Percentiles rank a stretch among this genome's conserved stretches.
phyloP scores from a whole-genome alignment of 257 asterid genomes.

The Gentiana straminea region DNA sequence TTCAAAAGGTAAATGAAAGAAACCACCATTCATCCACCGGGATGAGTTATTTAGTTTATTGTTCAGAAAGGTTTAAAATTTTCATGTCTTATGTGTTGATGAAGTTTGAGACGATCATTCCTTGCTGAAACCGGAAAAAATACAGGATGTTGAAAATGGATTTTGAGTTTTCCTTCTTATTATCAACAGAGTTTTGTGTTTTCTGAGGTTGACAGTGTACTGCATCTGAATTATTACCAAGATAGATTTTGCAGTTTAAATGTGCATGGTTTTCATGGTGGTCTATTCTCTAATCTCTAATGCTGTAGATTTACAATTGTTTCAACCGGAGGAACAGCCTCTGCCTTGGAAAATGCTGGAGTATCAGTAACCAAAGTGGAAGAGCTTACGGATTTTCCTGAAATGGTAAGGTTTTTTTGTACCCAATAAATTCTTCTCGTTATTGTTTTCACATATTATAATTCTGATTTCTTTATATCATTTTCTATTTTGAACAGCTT shows the following conservation, averaged over 20 bases:
- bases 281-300: neutral
- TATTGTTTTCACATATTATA: neutral
- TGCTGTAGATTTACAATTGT: slow-evolving; percentile 63
- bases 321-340: slow-evolving; percentile 96
- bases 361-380: slow-evolving; percentile 88
- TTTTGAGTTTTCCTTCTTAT: too few relatives aligned
- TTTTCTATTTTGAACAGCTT: slow-evolving; percentile 37
- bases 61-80: neutral
- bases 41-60: neutral
- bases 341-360: slow-evolving; percentile 66
- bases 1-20: neutral
- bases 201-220: neutral
- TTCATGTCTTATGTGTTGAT: neutral
- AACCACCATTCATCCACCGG: neutral
- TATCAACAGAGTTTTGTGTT: neutral
- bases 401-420: slow-evolving; percentile 47
- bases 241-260: neutral
- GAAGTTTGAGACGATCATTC: neutral
- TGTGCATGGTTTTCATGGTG: neutral
- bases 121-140: neutral
- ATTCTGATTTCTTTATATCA: neutral
- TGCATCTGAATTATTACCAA: too few relatives aligned
- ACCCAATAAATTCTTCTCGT: neutral
- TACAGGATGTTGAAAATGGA: too few relatives aligned
- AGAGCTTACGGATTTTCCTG: slow-evolving; percentile 85